Base-by-base conservation (phyloP, 1,139 yeast species). In the Insectozyma bohioensis region DNA sequence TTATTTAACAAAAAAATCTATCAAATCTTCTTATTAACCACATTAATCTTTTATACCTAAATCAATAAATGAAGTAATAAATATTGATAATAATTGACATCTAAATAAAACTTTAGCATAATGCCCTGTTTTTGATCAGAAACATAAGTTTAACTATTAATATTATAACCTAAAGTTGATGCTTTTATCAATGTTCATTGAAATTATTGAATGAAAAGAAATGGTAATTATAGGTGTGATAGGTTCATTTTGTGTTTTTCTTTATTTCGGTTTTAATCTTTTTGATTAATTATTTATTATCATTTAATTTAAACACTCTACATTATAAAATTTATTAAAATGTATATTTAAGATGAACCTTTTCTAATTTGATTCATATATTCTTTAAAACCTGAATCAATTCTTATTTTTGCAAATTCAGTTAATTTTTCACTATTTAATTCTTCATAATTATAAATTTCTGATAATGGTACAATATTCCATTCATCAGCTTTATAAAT, bases 31-130 rank as follows among this genome's bases (percentile, higher is more conserved):
- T n/a, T n/a, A n/a, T n/a, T n/a, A n/a, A n/a, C n/a, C 52, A 54
- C 85, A 80, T 43, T 73, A 58, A 31, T 65, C 72, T 11, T 44
- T 43, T 8, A 78, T 72, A 14, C 74, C 84, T 26, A 78, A 55
- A 32, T 70, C 61, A 10, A 78, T 72, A 39, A 80, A 64, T 3
- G 68, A 59, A 42, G 63, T 63, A 33, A 72, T 37, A 16, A 54
- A 39, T 3, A 63, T 58, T 12, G 79, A 69, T 20, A 76, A 41
- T 39, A 78, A 48, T 75, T 79, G 85, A 18, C 73, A 70, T 45
- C 83, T 64, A 61, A 78, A 80, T 40, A 79, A 53, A 0, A 85
- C 74, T 40, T 72, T 75, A 4, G 80, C 78, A 48, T 79, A 79
- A 54, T 76, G 85, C 8, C 75, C 84, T 61, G 67, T 51, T 53